Evolutionary conservation across 441 rosid species (phyloP), one percentile per base, ranked within the genome.

Genomic region (Corymbia citriodora): DNA sequence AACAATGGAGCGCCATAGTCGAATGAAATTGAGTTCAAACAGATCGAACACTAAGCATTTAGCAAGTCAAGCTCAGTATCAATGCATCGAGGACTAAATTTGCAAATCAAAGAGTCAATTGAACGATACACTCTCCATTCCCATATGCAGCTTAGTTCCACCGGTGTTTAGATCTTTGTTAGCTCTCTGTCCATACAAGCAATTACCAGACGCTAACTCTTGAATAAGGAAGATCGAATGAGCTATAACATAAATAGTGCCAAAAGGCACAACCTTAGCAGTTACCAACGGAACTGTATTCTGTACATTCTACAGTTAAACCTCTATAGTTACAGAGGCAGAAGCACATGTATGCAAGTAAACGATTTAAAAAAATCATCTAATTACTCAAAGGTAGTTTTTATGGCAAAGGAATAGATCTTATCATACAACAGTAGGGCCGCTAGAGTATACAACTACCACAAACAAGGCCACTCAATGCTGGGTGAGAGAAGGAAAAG

Each of bases 401-500:
- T 79, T 23, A 79, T 45, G 85, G 52, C 85, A 79, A 79, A 79
- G 85, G 7, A 79, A 45, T 45, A 79, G 52, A 79, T 23, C 45
- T 23, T 79, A 79, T 79, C n/a, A 79, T 79, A 79, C 85, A 79
- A 72, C 83, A 72, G 23, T 25, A 45, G 85, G 85, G 48, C 48
- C 57, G 17, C 61, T 21, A 55, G 17, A 17, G 88, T 45, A 87
- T n/a, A 17, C 88, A n/a, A 53, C 63, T 53, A 53, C 88, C 59
- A 45, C 85, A 23, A 45, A 79, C 50, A 79, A 79, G 50, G 18
- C 85, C 85, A 79, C 52, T 79, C 85, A 92, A 86, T 94, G 95
- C 83, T 94, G 94, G 54, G 97, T 95, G 92, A 96, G 96, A n/a
- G 96, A 96, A 87, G 97, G 98, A 90, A 95, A 96, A 49, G 97